Conservation (phyloP, 208 protist species). For the Leishmania major region DNA sequence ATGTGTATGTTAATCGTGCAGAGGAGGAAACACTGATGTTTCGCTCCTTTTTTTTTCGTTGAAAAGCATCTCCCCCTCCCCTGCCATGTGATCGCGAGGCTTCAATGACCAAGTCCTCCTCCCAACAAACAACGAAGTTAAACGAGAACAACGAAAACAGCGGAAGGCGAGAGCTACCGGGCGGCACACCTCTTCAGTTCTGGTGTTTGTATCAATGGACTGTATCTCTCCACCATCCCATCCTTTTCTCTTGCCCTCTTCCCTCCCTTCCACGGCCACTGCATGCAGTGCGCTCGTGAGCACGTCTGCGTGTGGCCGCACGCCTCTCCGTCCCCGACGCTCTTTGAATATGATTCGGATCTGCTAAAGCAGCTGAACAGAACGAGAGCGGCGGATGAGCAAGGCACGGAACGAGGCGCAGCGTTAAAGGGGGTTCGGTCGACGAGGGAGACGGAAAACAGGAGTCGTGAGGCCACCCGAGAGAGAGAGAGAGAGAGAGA, state of each 20-base stretch:
- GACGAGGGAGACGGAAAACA: background rate
- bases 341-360: background rate
- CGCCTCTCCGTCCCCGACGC: background rate
- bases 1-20: background rate
- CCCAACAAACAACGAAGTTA: background rate
- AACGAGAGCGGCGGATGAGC: background rate
- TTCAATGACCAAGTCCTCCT: background rate
- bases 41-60: background rate
- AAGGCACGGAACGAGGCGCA: background rate
- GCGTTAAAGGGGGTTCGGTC: background rate
- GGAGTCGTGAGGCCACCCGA: background rate
- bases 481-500: background rate
- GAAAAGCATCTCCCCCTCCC: no score
- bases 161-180: background rate
- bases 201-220: background rate
- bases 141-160: slow-evolving; percentile 1
- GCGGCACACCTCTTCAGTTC: background rate
- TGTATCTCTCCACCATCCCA: background rate
- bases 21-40: background rate
- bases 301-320: background rate
- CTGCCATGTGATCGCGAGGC: background rate
- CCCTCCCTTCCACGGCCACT: background rate
- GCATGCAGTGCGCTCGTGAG: background rate
- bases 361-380: background rate
- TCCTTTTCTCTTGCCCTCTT: background rate